Evolutionary conservation across 129 eudicot genomes (phyloP), one percentile per base, ranked within the genome.

Genomic region (Pittosporum tobira): DNA sequence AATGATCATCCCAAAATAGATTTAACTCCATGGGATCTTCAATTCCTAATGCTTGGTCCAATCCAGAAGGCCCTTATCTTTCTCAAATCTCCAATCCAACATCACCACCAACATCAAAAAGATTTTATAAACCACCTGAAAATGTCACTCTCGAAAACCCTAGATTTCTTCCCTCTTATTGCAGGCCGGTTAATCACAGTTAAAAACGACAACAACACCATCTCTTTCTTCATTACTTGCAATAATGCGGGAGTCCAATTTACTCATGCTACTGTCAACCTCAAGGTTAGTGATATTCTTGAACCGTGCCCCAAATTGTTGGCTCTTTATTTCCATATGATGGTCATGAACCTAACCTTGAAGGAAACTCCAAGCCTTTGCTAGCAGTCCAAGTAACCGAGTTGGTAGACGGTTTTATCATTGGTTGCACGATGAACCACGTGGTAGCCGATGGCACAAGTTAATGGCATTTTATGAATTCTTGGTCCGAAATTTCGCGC

Each of bases 161-260:
- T 63, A 2, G 46, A 52, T 16, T 47, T 38, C 62, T 71, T 71
- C 47, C 62, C 55, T 34, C 64, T 51, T 2, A 59, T 71, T 22
- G 76, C 70, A 24, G 76, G 76, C 59, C 65, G 76, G 44, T 70
- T 71, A 3, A 22, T 20, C 34, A 31, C 70, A 14, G 11, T 9
- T 12, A 14, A 8, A 12, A 18, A 62, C 55, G 19, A 6, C 3
- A 60, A 38, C 21, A 63, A 26, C 55, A 30, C 50, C 54, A 62
- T 43, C 27, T 54, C 44, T 25, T 40, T 71, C 51, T 71, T 18
- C 48, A 20, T 71, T 4, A 56, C 55, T 22, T 54, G 64, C 65
- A 28, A 37, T 44, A 58, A 48, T 16, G 28, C 22, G 0, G 73
- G 67, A 24, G 76, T 70, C 7, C 40, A 28, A 11, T 71, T 71